Evolutionary conservation across 2,329 filamentous ascomycete genomes (phyloP), one percentile per base, ranked within the genome.

Genomic region (Botrytis squamosa): DNA sequence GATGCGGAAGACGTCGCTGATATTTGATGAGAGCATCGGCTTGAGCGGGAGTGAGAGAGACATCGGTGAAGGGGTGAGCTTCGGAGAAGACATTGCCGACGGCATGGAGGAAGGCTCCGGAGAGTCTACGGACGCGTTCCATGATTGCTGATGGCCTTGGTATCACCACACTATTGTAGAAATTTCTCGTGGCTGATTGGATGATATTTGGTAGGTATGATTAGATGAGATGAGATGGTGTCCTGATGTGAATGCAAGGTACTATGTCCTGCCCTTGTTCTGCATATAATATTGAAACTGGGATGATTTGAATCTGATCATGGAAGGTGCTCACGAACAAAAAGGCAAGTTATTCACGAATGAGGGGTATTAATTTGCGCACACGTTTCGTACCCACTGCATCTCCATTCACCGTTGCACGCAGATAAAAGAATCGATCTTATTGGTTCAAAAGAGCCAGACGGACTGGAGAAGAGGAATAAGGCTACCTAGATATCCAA

Each of bases 51-150:
- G 55, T 67, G 18, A 78, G 75, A 46, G 78, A 64, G 12, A 77
- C 73, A 42, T 77, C 77, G 63, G 75, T 75, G 49, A 76, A 74
- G 52, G 67, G 67, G 25, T 73, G 75, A 52, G 77, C 62, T 49
- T 77, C 76, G 5, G 77, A 76, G 18, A 77, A 29, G 36, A 72
- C 68, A 67, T 77, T 78, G 55, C 62, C 74, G 60, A 78, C 36
- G 40, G 66, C 49, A 38, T 57, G 74, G 3, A 77, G 49, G 44
- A 76, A 74, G 55, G n/a, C 73, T 29, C 67, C 77, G 74, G 76
- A 77, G 71, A 77, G 75, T 29, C 60, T 76, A 5, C 66, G 46
- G 36, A 71, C 70, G 7, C 66, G 49, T 42, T 68, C 36, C 49
- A 68, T 68, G 22, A 16, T 68, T 9, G 33, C 22, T 22, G 36